A percentile compares a stretch with the other conserved stretches of the same genome.
phyloP scores from a whole-genome alignment of 352 stramenopile species.

The Pythium oligandrum region DNA sequence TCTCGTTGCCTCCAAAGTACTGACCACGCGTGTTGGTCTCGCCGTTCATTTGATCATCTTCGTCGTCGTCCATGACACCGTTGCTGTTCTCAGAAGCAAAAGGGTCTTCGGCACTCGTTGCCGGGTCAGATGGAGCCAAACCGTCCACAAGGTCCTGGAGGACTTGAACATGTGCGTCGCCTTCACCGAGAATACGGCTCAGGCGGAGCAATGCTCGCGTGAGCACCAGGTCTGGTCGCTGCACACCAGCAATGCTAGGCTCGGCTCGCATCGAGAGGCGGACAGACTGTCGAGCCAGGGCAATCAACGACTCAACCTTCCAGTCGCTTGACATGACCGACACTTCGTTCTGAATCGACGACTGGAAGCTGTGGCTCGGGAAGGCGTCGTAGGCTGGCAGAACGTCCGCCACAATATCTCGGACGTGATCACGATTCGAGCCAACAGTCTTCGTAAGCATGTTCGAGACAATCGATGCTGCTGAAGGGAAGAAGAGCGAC shows the following conservation, averaged over 20 bases:
- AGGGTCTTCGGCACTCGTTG: constrained; percentile 12
- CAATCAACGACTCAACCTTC: constrained; percentile 70
- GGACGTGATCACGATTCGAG: constrained; percentile 33
- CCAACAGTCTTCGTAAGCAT: constrained; percentile 33
- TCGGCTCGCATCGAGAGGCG: constrained; percentile 28
- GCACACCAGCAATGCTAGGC: background rate
- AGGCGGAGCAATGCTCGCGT: constrained; percentile 50
- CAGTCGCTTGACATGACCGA: constrained; percentile 41
- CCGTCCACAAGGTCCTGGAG: constrained; percentile 54
- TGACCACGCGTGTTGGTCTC: constrained; percentile 5
- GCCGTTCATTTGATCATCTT: constrained; percentile 30
- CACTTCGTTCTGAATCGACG: constrained; percentile 58
- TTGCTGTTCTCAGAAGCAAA: constrained; percentile 21
- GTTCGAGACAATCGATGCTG: constrained; percentile 38
- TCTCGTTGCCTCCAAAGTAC: constrained; percentile 46
- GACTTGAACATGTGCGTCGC: constrained; percentile 41
- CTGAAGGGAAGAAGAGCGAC: constrained; percentile 56
- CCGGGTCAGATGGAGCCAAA: constrained; percentile 42
- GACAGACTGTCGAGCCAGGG: constrained; percentile 56
- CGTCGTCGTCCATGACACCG: constrained; percentile 25
- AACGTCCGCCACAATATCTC: constrained; percentile 45
- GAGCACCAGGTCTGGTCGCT: constrained; percentile 37
- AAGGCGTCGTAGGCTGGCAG: constrained; percentile 66
- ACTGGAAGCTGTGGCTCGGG: constrained; percentile 50
- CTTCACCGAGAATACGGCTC: constrained; percentile 49